Conservation (phyloP, 1,284 basidiomycete species). For the Malassezia japonica region DNA sequence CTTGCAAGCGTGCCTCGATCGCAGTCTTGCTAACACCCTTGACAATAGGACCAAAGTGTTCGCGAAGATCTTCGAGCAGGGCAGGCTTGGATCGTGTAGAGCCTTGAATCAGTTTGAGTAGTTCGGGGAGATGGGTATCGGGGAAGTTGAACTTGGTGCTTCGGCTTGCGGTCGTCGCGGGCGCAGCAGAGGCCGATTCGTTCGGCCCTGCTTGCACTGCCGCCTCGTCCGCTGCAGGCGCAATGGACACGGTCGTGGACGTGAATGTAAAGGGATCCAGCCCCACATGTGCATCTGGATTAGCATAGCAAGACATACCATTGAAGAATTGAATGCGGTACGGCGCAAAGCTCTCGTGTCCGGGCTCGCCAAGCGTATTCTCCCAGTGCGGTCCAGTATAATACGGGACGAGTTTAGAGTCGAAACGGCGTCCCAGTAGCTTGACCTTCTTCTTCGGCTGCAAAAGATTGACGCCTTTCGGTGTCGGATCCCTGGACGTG, state of each 20-base stretch:
- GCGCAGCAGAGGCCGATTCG: not conserved
- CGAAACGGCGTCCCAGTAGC: slow-evolving; percentile 36
- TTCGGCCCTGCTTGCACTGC: not conserved
- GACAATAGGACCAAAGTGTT: slow-evolving; percentile 25
- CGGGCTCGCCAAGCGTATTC: slow-evolving; percentile 21
- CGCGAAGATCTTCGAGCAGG: slow-evolving; percentile 33
- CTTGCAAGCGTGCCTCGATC: slow-evolving; percentile 24
- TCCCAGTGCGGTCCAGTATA: slow-evolving; percentile 44
- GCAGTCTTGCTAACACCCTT: slow-evolving; percentile 30
- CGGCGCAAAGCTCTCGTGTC: slow-evolving; percentile 27
- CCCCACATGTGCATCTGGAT: slow-evolving; percentile 27
- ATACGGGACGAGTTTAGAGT: slow-evolving; percentile 41
- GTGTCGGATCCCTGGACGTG: too few species aligned
- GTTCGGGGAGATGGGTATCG: slow-evolving; percentile 23
- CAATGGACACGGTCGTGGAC: slow-evolving; percentile 13
- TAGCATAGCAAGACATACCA: too few species aligned
- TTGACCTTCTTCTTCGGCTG: slow-evolving; percentile 44
- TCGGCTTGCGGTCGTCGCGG: not conserved
- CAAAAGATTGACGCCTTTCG: slow-evolving; percentile 5
- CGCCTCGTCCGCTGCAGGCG: not conserved
- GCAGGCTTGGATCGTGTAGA: slow-evolving; percentile 32
- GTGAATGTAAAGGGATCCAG: slow-evolving; percentile 40
- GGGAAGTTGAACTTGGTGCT: slow-evolving; percentile 16
- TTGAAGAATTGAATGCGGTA: slow-evolving; percentile 44
- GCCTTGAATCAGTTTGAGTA: slow-evolving; percentile 26